Conservation (phyloP, 2,329 filamentous ascomycete genomes). For the Aspergillus tanneri region DNA sequence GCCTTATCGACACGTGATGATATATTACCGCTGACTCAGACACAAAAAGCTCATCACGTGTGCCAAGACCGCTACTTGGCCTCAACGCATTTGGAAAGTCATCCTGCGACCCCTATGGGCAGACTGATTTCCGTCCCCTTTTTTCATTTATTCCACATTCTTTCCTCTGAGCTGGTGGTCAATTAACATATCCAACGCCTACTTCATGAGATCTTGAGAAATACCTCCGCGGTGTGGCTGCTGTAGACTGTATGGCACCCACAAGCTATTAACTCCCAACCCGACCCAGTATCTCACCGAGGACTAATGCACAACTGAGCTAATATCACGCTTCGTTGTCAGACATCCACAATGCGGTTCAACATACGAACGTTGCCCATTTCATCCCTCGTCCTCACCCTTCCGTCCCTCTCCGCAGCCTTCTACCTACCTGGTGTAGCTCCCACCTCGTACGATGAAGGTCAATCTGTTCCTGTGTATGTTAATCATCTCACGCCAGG, state of each 20-base stretch:
- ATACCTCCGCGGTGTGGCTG: constrained; percentile 13
- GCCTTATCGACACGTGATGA: constrained; percentile 29
- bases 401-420: constrained; percentile 53
- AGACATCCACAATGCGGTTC: constrained; percentile 37
- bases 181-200: background rate
- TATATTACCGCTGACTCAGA: constrained; percentile 5
- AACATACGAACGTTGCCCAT: constrained; percentile 31
- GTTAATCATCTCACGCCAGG: constrained; percentile 92
- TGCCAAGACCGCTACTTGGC: constrained; percentile 18
- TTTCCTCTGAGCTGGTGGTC: background rate
- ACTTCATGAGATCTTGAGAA: constrained; percentile 14
- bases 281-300: constrained; percentile 8
- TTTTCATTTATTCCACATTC: background rate
- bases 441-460: constrained; percentile 82
- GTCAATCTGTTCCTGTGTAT: constrained; percentile 77
- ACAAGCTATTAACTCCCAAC: constrained; percentile 10
- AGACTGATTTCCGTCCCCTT: constrained; percentile 1
- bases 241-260: constrained; percentile 22
- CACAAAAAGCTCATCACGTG: constrained; percentile 13
- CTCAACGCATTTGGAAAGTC: constrained; percentile 7
- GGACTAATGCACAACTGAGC: constrained; percentile 19
- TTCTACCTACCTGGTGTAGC: constrained; percentile 98
- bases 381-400: constrained; percentile 30
- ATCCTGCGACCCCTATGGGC: background rate
- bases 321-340: constrained; percentile 15